Conservation (phyloP, 1,284 basidiomycete genomes). For the Pterula multifida region DNA sequence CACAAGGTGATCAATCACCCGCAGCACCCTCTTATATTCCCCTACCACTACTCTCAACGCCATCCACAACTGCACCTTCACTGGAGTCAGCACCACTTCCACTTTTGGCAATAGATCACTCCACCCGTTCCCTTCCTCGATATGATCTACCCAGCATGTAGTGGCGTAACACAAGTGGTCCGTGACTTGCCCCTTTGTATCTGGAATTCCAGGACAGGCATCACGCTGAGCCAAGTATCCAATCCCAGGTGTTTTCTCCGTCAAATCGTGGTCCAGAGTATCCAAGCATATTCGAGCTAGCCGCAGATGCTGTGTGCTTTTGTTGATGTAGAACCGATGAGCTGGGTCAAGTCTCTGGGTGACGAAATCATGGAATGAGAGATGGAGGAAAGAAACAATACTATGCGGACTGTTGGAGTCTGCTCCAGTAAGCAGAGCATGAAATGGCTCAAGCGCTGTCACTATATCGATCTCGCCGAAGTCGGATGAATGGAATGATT, state of each 20-base stretch:
- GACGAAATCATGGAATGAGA: slow-evolving; percentile 13
- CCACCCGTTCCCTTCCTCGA: neutral
- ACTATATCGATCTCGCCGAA: slow-evolving; percentile 5
- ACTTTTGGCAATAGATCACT: neutral
- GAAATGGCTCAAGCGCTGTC: slow-evolving; percentile 6
- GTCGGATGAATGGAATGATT: slow-evolving; percentile 8
- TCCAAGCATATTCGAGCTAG: slow-evolving; percentile 5
- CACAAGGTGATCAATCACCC: slow-evolving; percentile 1
- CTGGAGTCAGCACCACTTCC: neutral
- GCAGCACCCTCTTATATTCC: slow-evolving; percentile 1
- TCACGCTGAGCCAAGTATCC: slow-evolving; percentile 4
- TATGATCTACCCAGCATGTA: slow-evolving; percentile 7
- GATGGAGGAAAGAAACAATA: slow-evolving; percentile 10
- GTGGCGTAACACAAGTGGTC: slow-evolving; percentile 6
- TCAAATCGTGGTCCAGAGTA: slow-evolving; percentile 1
- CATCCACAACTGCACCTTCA: slow-evolving; percentile 4
- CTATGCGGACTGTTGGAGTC: slow-evolving; percentile 1
- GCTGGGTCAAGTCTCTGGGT: slow-evolving; percentile 7
- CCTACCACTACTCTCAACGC: slow-evolving; percentile 3
- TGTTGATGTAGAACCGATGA: slow-evolving; percentile 1
- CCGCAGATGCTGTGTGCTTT: slow-evolving; percentile 5
- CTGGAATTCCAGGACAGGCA: neutral
- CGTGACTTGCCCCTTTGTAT: slow-evolving; percentile 2
- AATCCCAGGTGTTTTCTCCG: slow-evolving; percentile 1
- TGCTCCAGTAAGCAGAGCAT: slow-evolving; percentile 9